phyloP scores from a whole-genome alignment of 2,329 filamentous ascomycete species.

The Fusarium penzigii region DNA sequence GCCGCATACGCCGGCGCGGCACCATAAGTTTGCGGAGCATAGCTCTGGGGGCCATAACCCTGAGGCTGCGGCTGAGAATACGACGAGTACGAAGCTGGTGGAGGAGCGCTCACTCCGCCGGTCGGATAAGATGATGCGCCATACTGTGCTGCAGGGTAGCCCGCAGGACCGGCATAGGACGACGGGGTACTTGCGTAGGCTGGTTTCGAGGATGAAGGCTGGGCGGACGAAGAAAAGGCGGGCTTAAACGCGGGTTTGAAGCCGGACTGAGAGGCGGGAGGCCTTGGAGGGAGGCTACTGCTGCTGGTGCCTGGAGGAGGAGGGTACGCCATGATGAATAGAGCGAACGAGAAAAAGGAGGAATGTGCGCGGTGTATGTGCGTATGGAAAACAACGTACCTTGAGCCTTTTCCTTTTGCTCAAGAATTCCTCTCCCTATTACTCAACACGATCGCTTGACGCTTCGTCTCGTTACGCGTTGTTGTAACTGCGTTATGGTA shows the following conservation, averaged over 20 bases:
- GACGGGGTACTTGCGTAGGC: conserved; percentile 37
- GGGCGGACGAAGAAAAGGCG: conserved; percentile 48
- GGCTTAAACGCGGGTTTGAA: conserved; percentile 57
- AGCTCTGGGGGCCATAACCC: conserved; percentile 28
- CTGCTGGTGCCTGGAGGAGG: conserved; percentile 71
- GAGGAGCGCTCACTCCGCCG: conserved; percentile 28
- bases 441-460: conserved; percentile 1
- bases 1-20: conserved; percentile 43
- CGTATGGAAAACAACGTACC: conserved; percentile 46
- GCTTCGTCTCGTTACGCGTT: conserved; percentile 5
- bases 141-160: conserved; percentile 45
- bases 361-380: conserved; percentile 21
- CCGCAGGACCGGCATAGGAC: conserved; percentile 31
- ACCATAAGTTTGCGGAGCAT: conserved; percentile 40
- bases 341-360: conserved; percentile 28
- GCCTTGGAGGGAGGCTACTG: conserved; percentile 69
- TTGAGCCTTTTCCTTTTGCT: conserved; percentile 45
- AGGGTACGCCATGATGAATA: conserved; percentile 83
- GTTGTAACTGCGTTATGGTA: background rate
- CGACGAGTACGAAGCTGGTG: conserved; percentile 24
- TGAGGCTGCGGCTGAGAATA: conserved; percentile 30
- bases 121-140: conserved; percentile 43
- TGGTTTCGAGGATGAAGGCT: conserved; percentile 34
- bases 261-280: conserved; percentile 59
- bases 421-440: conserved; percentile 28